Evolutionary conservation across 768 basidiomycete species (phyloP).

Genomic region (Suillus occidentalis): DNA sequence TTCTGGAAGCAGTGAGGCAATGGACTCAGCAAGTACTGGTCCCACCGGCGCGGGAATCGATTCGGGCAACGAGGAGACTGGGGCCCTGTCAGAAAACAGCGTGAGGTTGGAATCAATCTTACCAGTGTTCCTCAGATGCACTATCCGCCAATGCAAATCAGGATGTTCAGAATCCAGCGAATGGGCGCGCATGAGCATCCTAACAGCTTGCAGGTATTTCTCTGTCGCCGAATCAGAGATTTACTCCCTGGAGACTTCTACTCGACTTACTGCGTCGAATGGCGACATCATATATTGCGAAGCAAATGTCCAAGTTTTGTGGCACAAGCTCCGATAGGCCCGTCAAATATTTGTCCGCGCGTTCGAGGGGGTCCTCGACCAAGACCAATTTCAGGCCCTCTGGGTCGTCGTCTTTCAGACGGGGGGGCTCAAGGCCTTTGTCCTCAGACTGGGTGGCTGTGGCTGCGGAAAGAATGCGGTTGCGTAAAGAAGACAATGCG

Average conservation of each 20-base stretch:
- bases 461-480: conserved; percentile 24
- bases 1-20: conserved; percentile 54
- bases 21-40: conserved; percentile 45
- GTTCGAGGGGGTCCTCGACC: conserved; percentile 66
- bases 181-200: conserved; percentile 61
- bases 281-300: conserved; percentile 77
- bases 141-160: conserved; percentile 68
- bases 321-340: conserved; percentile 57
- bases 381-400: conserved; percentile 72
- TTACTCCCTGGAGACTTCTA: not conserved
- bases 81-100: conserved; percentile 5
- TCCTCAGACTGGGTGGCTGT: conserved; percentile 49
- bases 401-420: conserved; percentile 78
- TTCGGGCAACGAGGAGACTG: conserved; percentile 49
- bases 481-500: conserved; percentile 14
- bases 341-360: conserved; percentile 67
- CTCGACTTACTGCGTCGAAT: conserved; percentile 68
- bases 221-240: conserved; percentile 41
- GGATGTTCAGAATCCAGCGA: conserved; percentile 56
- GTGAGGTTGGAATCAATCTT: conserved; percentile 15
- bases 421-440: conserved; percentile 61
- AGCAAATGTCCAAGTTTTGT: conserved; percentile 68
- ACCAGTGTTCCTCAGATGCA: conserved; percentile 64
- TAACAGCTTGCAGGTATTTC: conserved; percentile 76
- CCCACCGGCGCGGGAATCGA: conserved; percentile 46